Percentiles rank a stretch among this genome's conserved stretches.
phyloP scores from a whole-genome alignment of 164 flowering plant species.

The Vitis rupestris region DNA sequence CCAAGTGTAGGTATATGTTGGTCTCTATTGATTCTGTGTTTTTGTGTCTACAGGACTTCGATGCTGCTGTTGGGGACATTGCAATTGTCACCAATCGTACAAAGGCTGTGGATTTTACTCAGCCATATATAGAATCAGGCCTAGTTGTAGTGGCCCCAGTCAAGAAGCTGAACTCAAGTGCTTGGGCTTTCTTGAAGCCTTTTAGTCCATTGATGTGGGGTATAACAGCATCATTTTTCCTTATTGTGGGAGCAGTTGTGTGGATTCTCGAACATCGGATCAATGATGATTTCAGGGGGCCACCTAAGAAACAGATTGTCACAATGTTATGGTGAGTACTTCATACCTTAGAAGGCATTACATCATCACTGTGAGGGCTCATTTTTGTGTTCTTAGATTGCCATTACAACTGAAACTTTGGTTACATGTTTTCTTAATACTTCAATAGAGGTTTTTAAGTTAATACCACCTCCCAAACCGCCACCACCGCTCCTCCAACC shows the following conservation, averaged over 20 bases:
- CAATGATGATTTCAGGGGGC: conserved; percentile 72
- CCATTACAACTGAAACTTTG: too few relatives aligned
- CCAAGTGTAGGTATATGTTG: too few relatives aligned
- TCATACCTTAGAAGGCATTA: neutral
- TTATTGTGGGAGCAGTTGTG: conserved; percentile 56
- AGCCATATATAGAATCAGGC: conserved; percentile 72
- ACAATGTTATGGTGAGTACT: conserved; percentile 61
- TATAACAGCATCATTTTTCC: conserved; percentile 49
- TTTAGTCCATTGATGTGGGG: conserved; percentile 68
- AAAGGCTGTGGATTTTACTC: conserved; percentile 62
- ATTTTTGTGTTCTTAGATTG: too few relatives aligned
- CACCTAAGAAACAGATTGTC: conserved; percentile 52
- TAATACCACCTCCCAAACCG: too few relatives aligned
- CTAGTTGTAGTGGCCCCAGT: conserved; percentile 63
- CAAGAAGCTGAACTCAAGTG: conserved; percentile 40
- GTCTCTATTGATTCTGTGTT: neutral
- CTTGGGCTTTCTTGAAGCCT: conserved; percentile 65
- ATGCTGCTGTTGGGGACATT: conserved; percentile 72
- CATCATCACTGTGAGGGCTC: too few relatives aligned
- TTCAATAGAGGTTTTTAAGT: too few relatives aligned
- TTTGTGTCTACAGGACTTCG: conserved; percentile 39
- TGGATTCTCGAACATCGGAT: conserved; percentile 69
- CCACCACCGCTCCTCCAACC: too few relatives aligned
- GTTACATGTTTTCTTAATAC: too few relatives aligned
- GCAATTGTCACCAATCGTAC: conserved; percentile 64